phyloP scores from a whole-genome alignment of 1,284 basidiomycete genomes.

The Tylopilus orsonianus region DNA sequence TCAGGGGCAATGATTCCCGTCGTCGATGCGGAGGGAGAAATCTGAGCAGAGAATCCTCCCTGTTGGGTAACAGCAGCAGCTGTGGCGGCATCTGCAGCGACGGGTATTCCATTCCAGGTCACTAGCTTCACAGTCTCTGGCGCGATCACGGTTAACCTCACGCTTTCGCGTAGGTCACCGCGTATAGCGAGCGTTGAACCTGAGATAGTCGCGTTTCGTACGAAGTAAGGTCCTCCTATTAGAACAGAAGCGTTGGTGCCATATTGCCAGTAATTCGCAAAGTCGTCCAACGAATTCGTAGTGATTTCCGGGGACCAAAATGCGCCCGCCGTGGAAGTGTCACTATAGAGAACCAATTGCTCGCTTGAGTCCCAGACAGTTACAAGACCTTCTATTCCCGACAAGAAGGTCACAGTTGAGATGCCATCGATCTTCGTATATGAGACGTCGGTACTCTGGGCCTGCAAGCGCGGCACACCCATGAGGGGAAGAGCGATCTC shows the following conservation, averaged over 20 bases:
- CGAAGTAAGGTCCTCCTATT: slow-evolving; percentile 55
- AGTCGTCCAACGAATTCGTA: slow-evolving; percentile 21
- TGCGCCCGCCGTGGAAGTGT: slow-evolving; percentile 58
- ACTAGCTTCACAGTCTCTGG: slow-evolving; percentile 48
- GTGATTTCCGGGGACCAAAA: slow-evolving; percentile 54
- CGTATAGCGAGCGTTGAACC: slow-evolving; percentile 41
- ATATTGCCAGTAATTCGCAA: slow-evolving; percentile 48
- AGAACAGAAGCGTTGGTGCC: slow-evolving; percentile 52
- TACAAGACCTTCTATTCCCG: slow-evolving; percentile 57
- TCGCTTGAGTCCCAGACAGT: slow-evolving; percentile 64
- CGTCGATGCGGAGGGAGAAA: slow-evolving; percentile 18
- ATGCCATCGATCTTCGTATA: slow-evolving; percentile 27
- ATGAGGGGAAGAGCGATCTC: slow-evolving; percentile 52
- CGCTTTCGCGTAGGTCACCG: slow-evolving; percentile 48
- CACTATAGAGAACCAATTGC: slow-evolving; percentile 66
- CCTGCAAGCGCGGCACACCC: slow-evolving; percentile 43
- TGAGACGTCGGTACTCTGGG: slow-evolving; percentile 36
- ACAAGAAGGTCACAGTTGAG: slow-evolving; percentile 48
- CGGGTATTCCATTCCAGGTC: slow-evolving; percentile 65
- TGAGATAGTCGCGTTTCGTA: slow-evolving; percentile 48
- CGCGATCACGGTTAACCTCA: slow-evolving; percentile 46
- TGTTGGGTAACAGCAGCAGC: slow-evolving; percentile 33
- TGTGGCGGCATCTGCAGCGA: slow-evolving; percentile 33
- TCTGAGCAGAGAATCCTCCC: slow-evolving; percentile 41
- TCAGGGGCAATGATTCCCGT: slow-evolving; percentile 32